These are phyloP conservation scores for Erodium maritimum DNA, from an alignment of 345 rosid genomes.

Conservation along the genomic window DNA sequence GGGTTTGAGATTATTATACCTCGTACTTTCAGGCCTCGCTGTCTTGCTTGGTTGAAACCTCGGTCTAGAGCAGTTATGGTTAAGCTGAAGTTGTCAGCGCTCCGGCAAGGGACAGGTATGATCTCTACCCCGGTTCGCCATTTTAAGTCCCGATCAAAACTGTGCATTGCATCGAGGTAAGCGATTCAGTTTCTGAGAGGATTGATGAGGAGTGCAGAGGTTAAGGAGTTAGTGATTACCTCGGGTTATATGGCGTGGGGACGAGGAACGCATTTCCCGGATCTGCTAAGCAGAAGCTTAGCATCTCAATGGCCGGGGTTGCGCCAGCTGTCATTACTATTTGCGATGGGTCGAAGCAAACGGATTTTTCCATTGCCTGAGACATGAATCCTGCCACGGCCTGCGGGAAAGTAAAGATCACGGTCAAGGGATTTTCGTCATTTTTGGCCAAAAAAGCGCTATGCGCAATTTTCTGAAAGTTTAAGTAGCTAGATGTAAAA, in stretches of 20 bases:
- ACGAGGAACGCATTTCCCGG: constrained; percentile 87
- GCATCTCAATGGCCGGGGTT: constrained; percentile 64
- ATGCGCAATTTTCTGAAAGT: too few species aligned
- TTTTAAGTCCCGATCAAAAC: constrained; percentile 69
- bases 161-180: too few species aligned
- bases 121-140: constrained; percentile 90
- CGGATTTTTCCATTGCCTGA: constrained; percentile 33
- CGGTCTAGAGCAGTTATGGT: constrained; percentile 68
- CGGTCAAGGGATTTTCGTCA: too few species aligned
- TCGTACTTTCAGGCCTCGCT: constrained; percentile 68
- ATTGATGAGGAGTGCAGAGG: background rate
- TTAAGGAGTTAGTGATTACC: constrained; percentile 28
- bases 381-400: constrained; percentile 75
- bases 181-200: constrained; percentile 9
- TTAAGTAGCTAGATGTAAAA: too few species aligned
- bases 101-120: constrained; percentile 78
- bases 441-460: too few species aligned
- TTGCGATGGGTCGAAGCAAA: constrained; percentile 53
- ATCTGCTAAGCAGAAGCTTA: constrained; percentile 85
- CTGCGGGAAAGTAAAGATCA: constrained; percentile 30
- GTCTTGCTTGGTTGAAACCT: constrained; percentile 77
- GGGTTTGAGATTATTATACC: constrained; percentile 81
- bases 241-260: constrained; percentile 71
- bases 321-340: constrained; percentile 62
- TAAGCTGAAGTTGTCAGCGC: constrained; percentile 59